Percentiles rank a stretch among this genome's conserved stretches.
Conservation (phyloP, 306 rosid species). For the Glycyrrhiza uralensis region DNA sequence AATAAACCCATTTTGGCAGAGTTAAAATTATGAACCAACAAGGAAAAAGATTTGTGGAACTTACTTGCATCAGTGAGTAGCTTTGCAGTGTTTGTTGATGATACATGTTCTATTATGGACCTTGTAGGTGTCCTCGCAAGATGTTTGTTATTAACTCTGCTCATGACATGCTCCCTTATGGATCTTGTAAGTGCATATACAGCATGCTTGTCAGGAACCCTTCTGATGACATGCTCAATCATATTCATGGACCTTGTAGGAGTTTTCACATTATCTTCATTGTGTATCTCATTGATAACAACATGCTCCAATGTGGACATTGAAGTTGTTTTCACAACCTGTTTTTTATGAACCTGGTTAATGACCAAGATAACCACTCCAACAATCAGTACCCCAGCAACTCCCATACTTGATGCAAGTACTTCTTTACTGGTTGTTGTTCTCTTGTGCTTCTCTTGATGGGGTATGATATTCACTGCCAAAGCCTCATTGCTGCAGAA, state of each 20-base stretch:
- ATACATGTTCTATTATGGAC: constrained; percentile 56
- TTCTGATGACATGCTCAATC: constrained; percentile 29
- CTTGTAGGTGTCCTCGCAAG: constrained; percentile 25
- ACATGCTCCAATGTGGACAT: constrained; percentile 9
- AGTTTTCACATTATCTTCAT: constrained; percentile 27
- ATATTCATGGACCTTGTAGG: constrained; percentile 28
- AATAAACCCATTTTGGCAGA: background rate
- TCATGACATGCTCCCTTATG: constrained; percentile 30
- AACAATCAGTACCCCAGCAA: constrained; percentile 43
- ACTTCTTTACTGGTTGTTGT: constrained; percentile 35
- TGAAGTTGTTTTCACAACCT: constrained; percentile 29
- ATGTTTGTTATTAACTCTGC: constrained; percentile 10
- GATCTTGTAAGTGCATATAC: constrained; percentile 34
- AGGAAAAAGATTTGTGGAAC: constrained; percentile 26
- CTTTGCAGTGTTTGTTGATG: constrained; percentile 65
- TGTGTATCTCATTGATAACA: constrained; percentile 11
- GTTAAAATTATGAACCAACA: background rate
- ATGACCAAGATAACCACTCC: constrained; percentile 55
- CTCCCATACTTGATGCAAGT: constrained; percentile 55
- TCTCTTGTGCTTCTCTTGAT: constrained; percentile 31
- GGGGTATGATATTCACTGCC: constrained; percentile 64
- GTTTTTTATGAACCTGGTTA: constrained; percentile 33
- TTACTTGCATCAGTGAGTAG: constrained; percentile 95
- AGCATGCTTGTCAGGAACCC: constrained; percentile 34
- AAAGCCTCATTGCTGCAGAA: constrained; percentile 83